These are phyloP conservation scores for Aspergillus spinulosporus DNA, from an alignment of 2,329 filamentous ascomycete species.

Conservation along the genomic window DNA sequence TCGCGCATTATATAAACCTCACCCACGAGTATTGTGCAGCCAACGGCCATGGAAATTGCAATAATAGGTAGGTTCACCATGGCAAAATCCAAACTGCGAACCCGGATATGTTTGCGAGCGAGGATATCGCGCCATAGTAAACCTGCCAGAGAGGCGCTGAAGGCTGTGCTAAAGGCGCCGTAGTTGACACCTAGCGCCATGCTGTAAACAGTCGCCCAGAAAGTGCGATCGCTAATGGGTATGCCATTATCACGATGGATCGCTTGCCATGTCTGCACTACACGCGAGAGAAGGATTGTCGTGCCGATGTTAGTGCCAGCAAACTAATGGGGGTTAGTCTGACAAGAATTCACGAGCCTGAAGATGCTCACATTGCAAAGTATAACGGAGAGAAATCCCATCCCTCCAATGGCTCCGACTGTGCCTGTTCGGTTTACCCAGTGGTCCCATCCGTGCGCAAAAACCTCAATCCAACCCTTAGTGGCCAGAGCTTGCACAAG, in stretches of 20 bases:
- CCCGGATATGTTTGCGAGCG: slow-evolving; percentile 65
- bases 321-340: slow-evolving; percentile 55
- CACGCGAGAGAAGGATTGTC: slow-evolving; percentile 69
- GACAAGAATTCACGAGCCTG: not conserved
- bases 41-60: slow-evolving; percentile 65
- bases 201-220: slow-evolving; percentile 72
- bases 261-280: slow-evolving; percentile 67
- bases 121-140: slow-evolving; percentile 73
- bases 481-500: slow-evolving; percentile 71
- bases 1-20: slow-evolving; percentile 58
- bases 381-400: slow-evolving; percentile 70
- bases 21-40: slow-evolving; percentile 61
- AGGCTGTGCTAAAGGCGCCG: slow-evolving; percentile 70
- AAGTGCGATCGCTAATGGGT: slow-evolving; percentile 63
- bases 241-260: slow-evolving; percentile 54
- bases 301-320: slow-evolving; percentile 76
- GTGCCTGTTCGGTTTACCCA: slow-evolving; percentile 71
- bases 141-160: slow-evolving; percentile 70
- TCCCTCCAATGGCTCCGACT: slow-evolving; percentile 67
- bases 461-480: slow-evolving; percentile 72
- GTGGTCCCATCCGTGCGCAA: slow-evolving; percentile 71
- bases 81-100: slow-evolving; percentile 65
- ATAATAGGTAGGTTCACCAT: slow-evolving; percentile 71
- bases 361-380: slow-evolving; percentile 67
- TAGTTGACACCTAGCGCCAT: slow-evolving; percentile 76